Evolutionary conservation across 2,329 filamentous ascomycete species (phyloP).

Genomic region (Blumeria graminis): DNA sequence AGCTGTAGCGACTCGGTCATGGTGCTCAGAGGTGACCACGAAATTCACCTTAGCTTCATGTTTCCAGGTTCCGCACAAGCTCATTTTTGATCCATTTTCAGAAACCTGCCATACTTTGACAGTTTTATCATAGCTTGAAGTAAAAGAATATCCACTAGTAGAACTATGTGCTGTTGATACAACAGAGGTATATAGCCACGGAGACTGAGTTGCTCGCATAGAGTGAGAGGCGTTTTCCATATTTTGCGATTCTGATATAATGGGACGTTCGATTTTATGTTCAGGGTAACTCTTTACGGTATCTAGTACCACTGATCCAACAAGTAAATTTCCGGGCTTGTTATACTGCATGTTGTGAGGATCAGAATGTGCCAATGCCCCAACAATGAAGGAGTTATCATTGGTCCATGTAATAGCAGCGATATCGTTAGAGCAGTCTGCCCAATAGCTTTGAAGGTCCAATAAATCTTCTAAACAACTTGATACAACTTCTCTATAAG

Average conservation of each 20-base stretch:
- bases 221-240: conserved; percentile 30
- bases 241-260: conserved; percentile 19
- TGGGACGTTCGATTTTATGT: conserved; percentile 30
- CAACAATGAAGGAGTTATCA: conserved; percentile 28
- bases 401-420: conserved; percentile 32
- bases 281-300: conserved; percentile 27
- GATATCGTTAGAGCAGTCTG: conserved; percentile 36
- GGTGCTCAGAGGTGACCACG: conserved; percentile 24
- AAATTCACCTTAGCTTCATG: conserved; percentile 38
- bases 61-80: conserved; percentile 24
- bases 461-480: conserved; percentile 24
- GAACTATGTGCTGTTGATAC: conserved; percentile 33
- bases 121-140: conserved; percentile 35
- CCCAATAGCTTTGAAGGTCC: conserved; percentile 28
- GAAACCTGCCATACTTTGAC: conserved; percentile 33
- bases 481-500: conserved; percentile 7
- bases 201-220: conserved; percentile 33
- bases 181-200: conserved; percentile 39
- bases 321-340: conserved; percentile 33
- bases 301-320: conserved; percentile 24
- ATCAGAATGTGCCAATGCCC: conserved; percentile 37
- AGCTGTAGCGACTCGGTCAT: conserved; percentile 31
- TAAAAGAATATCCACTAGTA: conserved; percentile 24
- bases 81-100: conserved; percentile 19
- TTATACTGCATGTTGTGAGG: conserved; percentile 41